Base-by-base conservation (phyloP, 1,139 yeast species). In the Debaryomycetaceae sp. region DNA sequence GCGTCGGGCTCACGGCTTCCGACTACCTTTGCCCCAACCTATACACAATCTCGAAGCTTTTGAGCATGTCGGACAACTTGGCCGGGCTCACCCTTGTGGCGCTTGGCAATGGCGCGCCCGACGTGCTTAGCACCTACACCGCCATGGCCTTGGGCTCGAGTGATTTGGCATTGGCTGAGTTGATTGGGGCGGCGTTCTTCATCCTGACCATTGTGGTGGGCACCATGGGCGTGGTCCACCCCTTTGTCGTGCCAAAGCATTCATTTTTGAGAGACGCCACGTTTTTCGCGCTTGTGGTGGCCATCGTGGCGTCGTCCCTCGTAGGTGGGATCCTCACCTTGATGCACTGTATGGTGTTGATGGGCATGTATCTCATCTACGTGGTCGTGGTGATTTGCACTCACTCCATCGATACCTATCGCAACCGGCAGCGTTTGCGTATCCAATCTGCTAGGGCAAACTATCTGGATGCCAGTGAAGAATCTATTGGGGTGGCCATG, bases 61-160 rank as follows among this genome's bases (percentile, higher is more conserved):
- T 86, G 13, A 71, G 76, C 9, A 56, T 89, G 29, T 76, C 91
- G 9, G 93, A 86, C 40, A 77, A 84, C 35, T 61, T 89, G 23
- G 83, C 95, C 3, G 97, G 97, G 0, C 71, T 89, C 44, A 89
- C 96, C 0, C 62, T 89, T 28, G 62, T 91, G 35, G 95, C 98
- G 0, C 65, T 89, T 40, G 97, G 97, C 1, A 91, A 91, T 53
- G 91, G 96, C 7, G 71, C 95, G 0, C 96, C 97, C 0, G 98
- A 91, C 54, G 78, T 91, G 3, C 71, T 88, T 29, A 75, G 93
- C 30, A 86, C 96, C 0, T 85, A 77, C 51, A 79, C 80, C 25
- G 95, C 96, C 4, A 74, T 88, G 75, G 65, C 67, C 24, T 57
- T 75, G 3, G 80, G 75, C 12, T 74, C 83, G 4, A 78, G 83